Evolutionary conservation across 768 basidiomycete genomes (phyloP).

Genomic region (Mycena capillaripes): DNA sequence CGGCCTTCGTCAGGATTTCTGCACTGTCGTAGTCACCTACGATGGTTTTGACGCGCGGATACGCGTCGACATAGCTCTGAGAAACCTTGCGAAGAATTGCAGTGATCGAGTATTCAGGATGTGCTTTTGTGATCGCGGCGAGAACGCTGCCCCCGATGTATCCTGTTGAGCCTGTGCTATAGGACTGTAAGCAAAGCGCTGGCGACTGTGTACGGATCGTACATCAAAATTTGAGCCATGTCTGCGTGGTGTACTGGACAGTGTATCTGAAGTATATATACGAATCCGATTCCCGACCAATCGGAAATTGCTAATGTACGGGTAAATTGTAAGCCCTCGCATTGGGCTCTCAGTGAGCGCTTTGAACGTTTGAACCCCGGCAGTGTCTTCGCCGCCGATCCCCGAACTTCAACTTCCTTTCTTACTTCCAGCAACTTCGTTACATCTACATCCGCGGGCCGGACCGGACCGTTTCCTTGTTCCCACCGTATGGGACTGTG

Average conservation of each 20-base stretch:
- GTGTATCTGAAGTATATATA: too few species aligned
- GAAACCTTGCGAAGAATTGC: slow-evolving; percentile 30
- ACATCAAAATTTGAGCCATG: slow-evolving; percentile 28
- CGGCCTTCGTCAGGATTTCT: slow-evolving; percentile 14
- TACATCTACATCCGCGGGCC: too few species aligned
- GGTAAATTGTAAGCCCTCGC: neutral
- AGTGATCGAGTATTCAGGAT: slow-evolving; percentile 26
- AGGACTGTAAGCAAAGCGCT: neutral
- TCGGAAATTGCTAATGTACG: neutral
- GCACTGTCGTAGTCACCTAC: slow-evolving; percentile 28
- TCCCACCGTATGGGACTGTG: too few species aligned
- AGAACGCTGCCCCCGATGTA: slow-evolving; percentile 31
- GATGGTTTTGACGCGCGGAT: slow-evolving; percentile 24
- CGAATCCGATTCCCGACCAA: neutral
- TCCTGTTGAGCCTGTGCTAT: slow-evolving; percentile 25
- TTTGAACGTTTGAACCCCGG: too few species aligned
- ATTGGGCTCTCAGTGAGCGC: too few species aligned
- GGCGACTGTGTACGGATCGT: neutral
- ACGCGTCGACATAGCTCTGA: slow-evolving; percentile 16
- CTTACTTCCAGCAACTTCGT: too few species aligned
- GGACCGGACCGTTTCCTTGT: too few species aligned
- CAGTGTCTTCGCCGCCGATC: too few species aligned
- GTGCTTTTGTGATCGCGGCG: slow-evolving; percentile 18
- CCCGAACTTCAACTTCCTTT: too few species aligned
- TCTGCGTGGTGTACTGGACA: too few species aligned